Evolutionary conservation across 208 protist genomes (phyloP).

Genomic region (Leishmania amazonensis): DNA sequence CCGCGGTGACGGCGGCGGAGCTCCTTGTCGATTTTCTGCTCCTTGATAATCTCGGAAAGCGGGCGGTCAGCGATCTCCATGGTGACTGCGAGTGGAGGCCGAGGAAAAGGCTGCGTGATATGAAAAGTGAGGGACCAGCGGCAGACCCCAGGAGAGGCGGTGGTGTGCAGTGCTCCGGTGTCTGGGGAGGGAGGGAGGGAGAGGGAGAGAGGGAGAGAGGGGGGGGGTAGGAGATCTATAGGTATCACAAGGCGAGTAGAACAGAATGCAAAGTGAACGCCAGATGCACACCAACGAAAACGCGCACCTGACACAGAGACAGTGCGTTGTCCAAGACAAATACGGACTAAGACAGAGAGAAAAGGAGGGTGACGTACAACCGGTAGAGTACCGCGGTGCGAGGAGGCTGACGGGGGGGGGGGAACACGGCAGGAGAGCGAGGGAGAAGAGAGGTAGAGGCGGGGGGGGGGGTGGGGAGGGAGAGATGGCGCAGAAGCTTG

Average conservation of each 20-base stretch:
- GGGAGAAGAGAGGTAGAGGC: neutral
- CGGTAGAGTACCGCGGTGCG: neutral
- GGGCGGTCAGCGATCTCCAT: conserved; percentile 88
- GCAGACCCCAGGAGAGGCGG: conserved; percentile 7
- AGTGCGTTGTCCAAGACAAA: neutral
- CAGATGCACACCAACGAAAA: neutral
- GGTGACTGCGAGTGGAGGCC: conserved; percentile 3
- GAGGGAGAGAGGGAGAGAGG: neutral
- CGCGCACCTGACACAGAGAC: neutral
- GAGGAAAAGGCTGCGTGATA: neutral
- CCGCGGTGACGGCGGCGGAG: conserved; percentile 52
- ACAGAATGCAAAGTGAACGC: neutral
- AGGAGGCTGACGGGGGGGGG: neutral
- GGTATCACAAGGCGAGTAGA: neutral
- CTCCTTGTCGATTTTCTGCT: conserved; percentile 82
- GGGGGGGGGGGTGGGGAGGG: neutral
- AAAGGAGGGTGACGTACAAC: neutral
- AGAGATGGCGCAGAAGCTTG: neutral
- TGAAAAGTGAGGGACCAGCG: neutral
- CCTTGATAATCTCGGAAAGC: conserved; percentile 87
- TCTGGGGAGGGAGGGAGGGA: neutral
- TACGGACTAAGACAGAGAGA: too few species aligned
- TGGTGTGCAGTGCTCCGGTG: neutral
- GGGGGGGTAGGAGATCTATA: neutral
- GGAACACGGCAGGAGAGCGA: neutral